phyloP scores from a whole-genome alignment of 2,329 filamentous ascomycete species.

The Aspergillus nomiae region DNA sequence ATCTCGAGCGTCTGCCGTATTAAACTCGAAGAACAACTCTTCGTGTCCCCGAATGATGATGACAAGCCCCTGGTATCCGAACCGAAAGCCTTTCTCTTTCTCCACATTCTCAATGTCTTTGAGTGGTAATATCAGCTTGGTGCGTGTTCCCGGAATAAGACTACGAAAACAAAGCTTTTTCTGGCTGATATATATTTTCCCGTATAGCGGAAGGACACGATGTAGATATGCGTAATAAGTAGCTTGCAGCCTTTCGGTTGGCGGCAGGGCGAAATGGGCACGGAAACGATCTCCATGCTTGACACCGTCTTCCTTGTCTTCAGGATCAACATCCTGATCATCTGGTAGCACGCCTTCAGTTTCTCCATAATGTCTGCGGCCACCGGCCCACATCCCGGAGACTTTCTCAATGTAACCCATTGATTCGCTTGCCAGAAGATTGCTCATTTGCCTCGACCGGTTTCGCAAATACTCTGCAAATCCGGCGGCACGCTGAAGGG shows the following conservation, averaged over 20 bases:
- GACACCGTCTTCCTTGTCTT: slow-evolving; percentile 57
- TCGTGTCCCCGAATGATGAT: slow-evolving; percentile 93
- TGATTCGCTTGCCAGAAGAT: slow-evolving; percentile 80
- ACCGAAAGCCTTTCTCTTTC: slow-evolving; percentile 92
- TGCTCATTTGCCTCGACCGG: slow-evolving; percentile 79
- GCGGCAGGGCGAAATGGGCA: slow-evolving; percentile 85
- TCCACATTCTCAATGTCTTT: slow-evolving; percentile 90
- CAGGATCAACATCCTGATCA: slow-evolving; percentile 60
- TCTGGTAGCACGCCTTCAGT: slow-evolving; percentile 66
- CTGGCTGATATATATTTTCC: slow-evolving; percentile 93
- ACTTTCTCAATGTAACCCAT: slow-evolving; percentile 98
- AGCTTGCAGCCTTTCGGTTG: slow-evolving; percentile 78
- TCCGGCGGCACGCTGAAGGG: slow-evolving; percentile 78
- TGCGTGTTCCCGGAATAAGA: slow-evolving; percentile 82
- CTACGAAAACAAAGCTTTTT: slow-evolving; percentile 91
- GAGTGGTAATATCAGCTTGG: slow-evolving; percentile 87
- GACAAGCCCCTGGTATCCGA: slow-evolving; percentile 87
- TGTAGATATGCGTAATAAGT: slow-evolving; percentile 93
- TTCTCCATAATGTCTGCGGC: slow-evolving; percentile 83
- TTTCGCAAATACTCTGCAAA: slow-evolving; percentile 81
- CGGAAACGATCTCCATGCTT: slow-evolving; percentile 71
- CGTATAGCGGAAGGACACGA: slow-evolving; percentile 85
- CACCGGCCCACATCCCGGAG: slow-evolving; percentile 94
- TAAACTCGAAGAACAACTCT: slow-evolving; percentile 95
- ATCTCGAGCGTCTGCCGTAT: slow-evolving; percentile 73